Percentiles rank a stretch among this genome's conserved stretches.
Conservation (phyloP, 352 stramenopile species). For the Albugo candida region DNA sequence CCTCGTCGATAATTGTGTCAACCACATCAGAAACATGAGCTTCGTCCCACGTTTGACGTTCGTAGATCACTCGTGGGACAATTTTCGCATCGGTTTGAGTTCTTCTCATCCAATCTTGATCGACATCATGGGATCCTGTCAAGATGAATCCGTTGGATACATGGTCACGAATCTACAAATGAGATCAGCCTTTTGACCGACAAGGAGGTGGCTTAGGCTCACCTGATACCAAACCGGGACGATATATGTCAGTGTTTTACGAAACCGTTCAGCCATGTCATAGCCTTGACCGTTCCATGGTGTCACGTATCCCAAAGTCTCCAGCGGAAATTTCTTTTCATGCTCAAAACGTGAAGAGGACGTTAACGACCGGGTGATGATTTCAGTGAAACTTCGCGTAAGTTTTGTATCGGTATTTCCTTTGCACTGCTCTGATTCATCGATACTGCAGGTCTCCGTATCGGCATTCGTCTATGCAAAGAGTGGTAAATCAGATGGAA, state of each 20-base stretch:
- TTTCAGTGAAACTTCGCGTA: too few relatives aligned
- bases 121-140: conserved; percentile 53
- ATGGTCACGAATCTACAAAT: conserved; percentile 15
- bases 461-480: too few relatives aligned
- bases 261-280: conserved; percentile 41
- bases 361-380: background rate
- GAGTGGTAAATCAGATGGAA: too few relatives aligned
- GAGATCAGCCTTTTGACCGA: background rate
- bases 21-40: conserved; percentile 38
- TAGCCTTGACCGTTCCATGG: conserved; percentile 69
- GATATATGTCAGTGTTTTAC: conserved; percentile 60
- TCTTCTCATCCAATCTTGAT: conserved; percentile 24
- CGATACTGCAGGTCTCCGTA: too few relatives aligned
- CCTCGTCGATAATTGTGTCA: conserved; percentile 20
- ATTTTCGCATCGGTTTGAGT: conserved; percentile 19
- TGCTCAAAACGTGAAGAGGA: background rate
- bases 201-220: conserved; percentile 2
- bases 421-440: too few relatives aligned
- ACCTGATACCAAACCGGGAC: conserved; percentile 70
- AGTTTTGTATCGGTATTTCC: too few relatives aligned
- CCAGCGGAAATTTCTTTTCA: conserved; percentile 23
- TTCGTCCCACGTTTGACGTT: conserved; percentile 34
- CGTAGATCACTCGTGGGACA: conserved; percentile 60
- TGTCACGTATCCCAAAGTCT: conserved; percentile 59
- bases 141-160: conserved; percentile 23